A percentile compares a stretch with the other conserved stretches of the same genome.
These are phyloP conservation scores for Penium margaritaceum DNA, from an alignment of 139 green algal species.

Conservation along the genomic window DNA sequence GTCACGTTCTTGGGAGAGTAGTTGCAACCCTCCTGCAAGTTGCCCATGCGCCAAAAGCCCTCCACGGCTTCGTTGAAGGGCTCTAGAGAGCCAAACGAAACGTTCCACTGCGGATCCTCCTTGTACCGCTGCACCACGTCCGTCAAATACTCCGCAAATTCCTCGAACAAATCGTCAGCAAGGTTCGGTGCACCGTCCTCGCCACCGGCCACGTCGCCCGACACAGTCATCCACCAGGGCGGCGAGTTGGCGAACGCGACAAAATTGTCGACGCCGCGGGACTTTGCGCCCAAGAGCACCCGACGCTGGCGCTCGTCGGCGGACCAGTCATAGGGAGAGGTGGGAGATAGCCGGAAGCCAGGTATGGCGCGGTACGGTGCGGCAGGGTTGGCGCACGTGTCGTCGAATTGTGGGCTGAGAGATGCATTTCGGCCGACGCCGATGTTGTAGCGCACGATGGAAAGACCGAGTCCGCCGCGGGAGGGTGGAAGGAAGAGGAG, in stretches of 20 bases:
- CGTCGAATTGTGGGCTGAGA: not conserved
- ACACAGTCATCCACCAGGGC: constrained; percentile 48
- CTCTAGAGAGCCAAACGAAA: constrained; percentile 37
- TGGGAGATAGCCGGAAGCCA: constrained; percentile 15
- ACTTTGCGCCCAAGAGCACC: constrained; percentile 31
- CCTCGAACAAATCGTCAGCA: constrained; percentile 14
- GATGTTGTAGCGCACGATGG: constrained; percentile 48
- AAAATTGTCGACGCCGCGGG: constrained; percentile 28
- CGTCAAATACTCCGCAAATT: constrained; percentile 45
- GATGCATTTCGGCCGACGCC: not conserved
- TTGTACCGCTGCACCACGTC: constrained; percentile 34
- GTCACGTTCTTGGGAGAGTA: no score
- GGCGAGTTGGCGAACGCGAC: constrained; percentile 50
- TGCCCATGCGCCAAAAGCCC: constrained; percentile 32
- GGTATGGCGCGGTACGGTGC: not conserved
- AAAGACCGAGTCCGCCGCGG: constrained; percentile 29
- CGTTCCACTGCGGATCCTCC: constrained; percentile 19
- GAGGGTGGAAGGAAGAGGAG: constrained; percentile 40
- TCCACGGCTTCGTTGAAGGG: constrained; percentile 49
- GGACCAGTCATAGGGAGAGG: constrained; percentile 26
- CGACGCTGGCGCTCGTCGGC: constrained; percentile 30
- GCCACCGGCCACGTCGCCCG: constrained; percentile 24
- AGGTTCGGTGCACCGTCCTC: constrained; percentile 35
- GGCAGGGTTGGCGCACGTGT: not conserved
- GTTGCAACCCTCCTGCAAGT: constrained; percentile 48